phyloP scores from a whole-genome alignment of 257 asterid species.

The Solanum rostratum region DNA sequence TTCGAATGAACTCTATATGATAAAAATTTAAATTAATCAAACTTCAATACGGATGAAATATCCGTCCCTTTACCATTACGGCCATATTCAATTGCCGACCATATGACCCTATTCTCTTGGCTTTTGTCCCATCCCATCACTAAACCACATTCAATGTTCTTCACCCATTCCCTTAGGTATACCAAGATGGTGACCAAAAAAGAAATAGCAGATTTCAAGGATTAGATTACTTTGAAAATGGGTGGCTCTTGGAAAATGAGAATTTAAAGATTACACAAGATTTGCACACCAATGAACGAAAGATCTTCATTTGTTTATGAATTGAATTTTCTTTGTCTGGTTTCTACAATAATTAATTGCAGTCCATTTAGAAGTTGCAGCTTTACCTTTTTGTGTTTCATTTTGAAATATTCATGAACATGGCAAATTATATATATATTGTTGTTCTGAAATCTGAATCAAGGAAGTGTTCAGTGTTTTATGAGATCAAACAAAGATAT shows the following conservation, averaged over 20 bases:
- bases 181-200: background rate
- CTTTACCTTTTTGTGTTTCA: background rate
- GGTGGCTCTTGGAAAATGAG: background rate
- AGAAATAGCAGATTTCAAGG: background rate
- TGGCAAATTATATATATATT: background rate
- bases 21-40: no score
- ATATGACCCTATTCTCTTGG: background rate
- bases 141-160: background rate
- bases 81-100: conserved; percentile 15
- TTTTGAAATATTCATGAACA: background rate
- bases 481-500: background rate
- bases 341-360: background rate
- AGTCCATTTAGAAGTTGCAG: background rate
- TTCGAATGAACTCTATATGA: no score
- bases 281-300: background rate
- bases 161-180: background rate
- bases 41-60: no score
- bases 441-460: background rate
- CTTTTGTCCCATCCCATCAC: background rate
- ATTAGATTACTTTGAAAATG: background rate
- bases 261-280: background rate
- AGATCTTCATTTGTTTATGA: background rate
- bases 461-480: background rate
- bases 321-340: background rate
- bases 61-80: background rate